These are phyloP conservation scores for Rhodotorula sp. DNA, from an alignment of 1,284 basidiomycete genomes.

Conservation along the genomic window DNA sequence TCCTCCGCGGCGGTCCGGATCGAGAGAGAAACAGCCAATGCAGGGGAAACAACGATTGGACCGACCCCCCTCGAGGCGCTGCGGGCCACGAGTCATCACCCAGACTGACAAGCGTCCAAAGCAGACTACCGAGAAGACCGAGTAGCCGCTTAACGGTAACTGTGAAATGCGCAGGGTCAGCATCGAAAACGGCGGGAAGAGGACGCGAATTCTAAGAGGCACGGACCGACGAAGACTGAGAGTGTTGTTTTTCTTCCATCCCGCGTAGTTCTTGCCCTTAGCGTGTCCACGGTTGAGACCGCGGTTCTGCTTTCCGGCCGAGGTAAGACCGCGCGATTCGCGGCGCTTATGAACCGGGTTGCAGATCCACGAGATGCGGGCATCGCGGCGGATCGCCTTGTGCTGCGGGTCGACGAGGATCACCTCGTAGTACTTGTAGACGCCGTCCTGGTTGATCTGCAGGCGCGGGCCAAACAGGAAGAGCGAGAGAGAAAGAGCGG, in stretches of 20 bases:
- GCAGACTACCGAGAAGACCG: no score
- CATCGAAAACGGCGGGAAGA: no score
- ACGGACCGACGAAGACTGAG: conserved; percentile 23
- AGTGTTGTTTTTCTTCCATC: conserved; percentile 84
- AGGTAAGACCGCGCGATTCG: conserved; percentile 95
- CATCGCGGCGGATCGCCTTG: conserved; percentile 79
- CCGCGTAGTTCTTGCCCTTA: conserved; percentile 68
- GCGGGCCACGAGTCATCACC: no score
- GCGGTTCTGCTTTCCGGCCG: conserved; percentile 90
- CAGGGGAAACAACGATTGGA: no score
- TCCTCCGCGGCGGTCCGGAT: no score
- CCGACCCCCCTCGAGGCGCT: no score
- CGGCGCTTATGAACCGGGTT: conserved; percentile 99
- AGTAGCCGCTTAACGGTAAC: no score
- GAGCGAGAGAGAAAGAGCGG: no score
- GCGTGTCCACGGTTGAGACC: conserved; percentile 93
- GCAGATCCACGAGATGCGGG: conserved; percentile 98
- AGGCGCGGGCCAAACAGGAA: background rate
- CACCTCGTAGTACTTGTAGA: conserved; percentile 81
- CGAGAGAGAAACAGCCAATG: no score
- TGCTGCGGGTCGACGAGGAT: conserved; percentile 84
- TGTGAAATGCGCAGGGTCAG: no score
- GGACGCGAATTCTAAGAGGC: conserved; percentile 42
- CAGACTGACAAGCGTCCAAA: no score
- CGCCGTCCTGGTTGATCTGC: conserved; percentile 69